These are phyloP conservation scores for Mycena olivaceomarginata DNA, from an alignment of 768 basidiomycete species.

Conservation along the genomic window DNA sequence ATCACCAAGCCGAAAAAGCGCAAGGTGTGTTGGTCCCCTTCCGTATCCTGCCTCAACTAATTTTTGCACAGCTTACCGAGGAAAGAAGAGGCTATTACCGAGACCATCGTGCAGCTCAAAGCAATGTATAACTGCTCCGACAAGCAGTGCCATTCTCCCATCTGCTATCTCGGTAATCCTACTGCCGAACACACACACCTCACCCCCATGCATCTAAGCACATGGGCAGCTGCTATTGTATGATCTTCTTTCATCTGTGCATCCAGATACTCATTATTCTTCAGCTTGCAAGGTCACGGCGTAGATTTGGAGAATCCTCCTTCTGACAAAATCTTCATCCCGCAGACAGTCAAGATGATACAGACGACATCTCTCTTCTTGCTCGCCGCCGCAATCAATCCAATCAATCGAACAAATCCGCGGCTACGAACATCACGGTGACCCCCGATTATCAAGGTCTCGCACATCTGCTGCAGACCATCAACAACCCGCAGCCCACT, in stretches of 20 bases:
- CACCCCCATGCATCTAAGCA: background rate
- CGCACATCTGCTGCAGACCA: background rate
- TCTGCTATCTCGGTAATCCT: conserved; percentile 1
- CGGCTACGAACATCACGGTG: background rate
- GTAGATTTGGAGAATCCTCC: background rate
- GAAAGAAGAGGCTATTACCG: no score
- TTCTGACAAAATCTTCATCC: conserved; percentile 11
- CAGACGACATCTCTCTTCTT: background rate
- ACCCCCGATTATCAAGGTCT: background rate
- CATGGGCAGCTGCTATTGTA: background rate
- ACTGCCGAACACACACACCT: background rate
- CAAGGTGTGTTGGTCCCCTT: no score
- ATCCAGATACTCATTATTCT: no score
- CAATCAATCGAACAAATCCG: no score
- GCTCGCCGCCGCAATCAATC: background rate
- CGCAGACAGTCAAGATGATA: background rate
- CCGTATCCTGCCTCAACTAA: no score
- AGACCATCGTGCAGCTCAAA: no score
- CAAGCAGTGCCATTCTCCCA: no score
- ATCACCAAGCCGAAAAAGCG: no score
- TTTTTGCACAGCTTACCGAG: no score
- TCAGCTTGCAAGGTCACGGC: background rate
- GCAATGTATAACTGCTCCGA: no score
- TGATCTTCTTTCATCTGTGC: background rate
- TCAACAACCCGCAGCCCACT: no score